Evolutionary conservation across 257 asterid genomes (phyloP).

Genomic region (Paraleonurus japonicus): DNA sequence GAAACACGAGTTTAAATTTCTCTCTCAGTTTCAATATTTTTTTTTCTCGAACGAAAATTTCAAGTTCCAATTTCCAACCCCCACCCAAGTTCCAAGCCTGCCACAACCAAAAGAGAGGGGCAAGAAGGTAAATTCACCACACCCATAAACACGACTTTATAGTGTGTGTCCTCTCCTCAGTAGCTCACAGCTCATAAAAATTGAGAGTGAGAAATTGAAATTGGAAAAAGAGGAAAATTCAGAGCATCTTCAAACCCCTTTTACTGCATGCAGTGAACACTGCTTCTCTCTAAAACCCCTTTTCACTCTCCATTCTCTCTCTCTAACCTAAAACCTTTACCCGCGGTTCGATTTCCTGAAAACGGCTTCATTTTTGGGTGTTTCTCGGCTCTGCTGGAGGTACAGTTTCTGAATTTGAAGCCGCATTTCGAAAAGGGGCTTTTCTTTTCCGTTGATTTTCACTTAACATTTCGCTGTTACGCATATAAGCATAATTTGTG

Average conservation of each 20-base stretch:
- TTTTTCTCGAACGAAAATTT: too few relatives aligned
- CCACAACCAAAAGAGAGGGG: background rate
- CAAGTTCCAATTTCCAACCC: background rate
- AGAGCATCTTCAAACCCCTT: slow-evolving; percentile 18
- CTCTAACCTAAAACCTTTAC: slow-evolving; percentile 13
- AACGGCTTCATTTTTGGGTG: background rate
- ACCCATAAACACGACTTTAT: background rate
- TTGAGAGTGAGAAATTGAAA: slow-evolving; percentile 4
- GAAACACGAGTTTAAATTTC: background rate
- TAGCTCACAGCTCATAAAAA: background rate
- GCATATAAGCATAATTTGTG: background rate
- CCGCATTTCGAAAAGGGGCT: slow-evolving; percentile 19
- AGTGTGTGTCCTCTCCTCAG: background rate
- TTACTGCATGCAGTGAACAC: slow-evolving; percentile 23
- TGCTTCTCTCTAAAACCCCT: slow-evolving; percentile 25
- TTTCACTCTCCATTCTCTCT: slow-evolving; percentile 10
- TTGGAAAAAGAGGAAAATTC: background rate
- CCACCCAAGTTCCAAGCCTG: background rate
- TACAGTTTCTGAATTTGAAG: slow-evolving; percentile 13
- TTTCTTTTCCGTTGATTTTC: background rate
- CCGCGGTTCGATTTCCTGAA: background rate
- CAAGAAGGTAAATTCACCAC: background rate
- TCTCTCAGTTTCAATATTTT: background rate
- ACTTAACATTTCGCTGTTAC: background rate
- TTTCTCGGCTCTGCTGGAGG: background rate